These are phyloP conservation scores for Mycena floridula DNA, from an alignment of 768 basidiomycete species.

Conservation along the genomic window DNA sequence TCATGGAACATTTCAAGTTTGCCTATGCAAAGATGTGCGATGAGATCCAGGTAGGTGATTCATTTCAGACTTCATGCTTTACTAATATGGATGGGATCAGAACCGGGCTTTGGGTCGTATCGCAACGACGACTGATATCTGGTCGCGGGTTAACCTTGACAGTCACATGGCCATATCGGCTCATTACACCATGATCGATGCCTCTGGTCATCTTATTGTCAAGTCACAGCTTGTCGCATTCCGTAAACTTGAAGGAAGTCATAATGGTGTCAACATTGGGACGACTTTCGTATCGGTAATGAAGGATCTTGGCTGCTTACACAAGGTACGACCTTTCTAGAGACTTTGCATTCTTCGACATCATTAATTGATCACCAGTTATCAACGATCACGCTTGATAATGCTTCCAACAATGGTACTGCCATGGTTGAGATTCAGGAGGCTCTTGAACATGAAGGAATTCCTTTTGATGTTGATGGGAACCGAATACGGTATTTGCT, in stretches of 20 bases:
- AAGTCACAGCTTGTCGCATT: constrained; percentile 23
- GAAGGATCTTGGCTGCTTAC: constrained; percentile 13
- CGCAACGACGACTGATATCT: constrained; percentile 28
- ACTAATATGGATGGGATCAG: constrained; percentile 15
- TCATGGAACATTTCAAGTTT: constrained; percentile 17
- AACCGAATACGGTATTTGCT: constrained; percentile 13
- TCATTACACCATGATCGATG: constrained; percentile 18
- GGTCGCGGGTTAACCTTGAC: constrained; percentile 19
- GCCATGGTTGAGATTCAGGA: constrained; percentile 19
- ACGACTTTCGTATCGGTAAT: constrained; percentile 17
- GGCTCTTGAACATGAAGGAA: constrained; percentile 2
- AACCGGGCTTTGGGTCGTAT: constrained; percentile 20
- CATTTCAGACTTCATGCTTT: constrained; percentile 6
- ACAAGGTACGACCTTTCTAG: constrained; percentile 20
- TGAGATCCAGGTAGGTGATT: constrained; percentile 18
- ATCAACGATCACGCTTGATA: constrained; percentile 26
- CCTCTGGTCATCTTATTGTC: constrained; percentile 15
- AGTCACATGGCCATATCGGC: constrained; percentile 26
- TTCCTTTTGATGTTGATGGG: constrained; percentile 14
- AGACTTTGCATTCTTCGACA: neutral
- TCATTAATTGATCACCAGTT: constrained; percentile 11
- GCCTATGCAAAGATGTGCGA: constrained; percentile 14
- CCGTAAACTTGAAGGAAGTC: constrained; percentile 20
- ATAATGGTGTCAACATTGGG: constrained; percentile 22
- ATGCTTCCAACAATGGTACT: constrained; percentile 29